Percentiles rank a stretch among this genome's conserved stretches.
phyloP scores from a whole-genome alignment of 2,329 filamentous ascomycete species.

The Trichothecium sympodiale region DNA sequence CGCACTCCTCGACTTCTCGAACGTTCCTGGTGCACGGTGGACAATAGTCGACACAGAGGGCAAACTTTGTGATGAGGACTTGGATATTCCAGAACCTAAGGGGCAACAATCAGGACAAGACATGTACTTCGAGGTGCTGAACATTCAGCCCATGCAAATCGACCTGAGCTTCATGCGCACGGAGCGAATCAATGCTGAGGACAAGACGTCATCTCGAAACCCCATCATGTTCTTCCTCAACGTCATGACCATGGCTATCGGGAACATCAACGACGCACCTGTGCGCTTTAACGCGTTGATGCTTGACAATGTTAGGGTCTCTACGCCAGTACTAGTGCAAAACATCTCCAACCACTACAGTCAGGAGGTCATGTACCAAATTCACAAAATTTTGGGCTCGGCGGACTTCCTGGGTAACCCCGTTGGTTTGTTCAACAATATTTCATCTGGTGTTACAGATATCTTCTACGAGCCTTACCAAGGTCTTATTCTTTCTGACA shows the following conservation, averaged over 20 bases:
- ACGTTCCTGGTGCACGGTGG: conserved; percentile 85
- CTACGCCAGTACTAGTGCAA: conserved; percentile 68
- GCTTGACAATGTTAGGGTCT: conserved; percentile 89
- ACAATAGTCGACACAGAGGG: conserved; percentile 56
- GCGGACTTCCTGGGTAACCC: conserved; percentile 97
- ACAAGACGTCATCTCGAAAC: conserved; percentile 81
- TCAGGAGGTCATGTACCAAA: conserved; percentile 88
- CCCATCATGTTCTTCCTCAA: conserved; percentile 99
- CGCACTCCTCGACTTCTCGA: conserved; percentile 86
- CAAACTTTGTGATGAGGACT: conserved; percentile 74
- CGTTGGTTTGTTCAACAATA: conserved; percentile 94
- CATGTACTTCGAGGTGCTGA: conserved; percentile 94
- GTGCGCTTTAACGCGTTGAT: conserved; percentile 88
- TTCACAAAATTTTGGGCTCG: conserved; percentile 94
- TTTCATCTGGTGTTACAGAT: conserved; percentile 91
- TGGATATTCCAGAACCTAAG: conserved; percentile 87
- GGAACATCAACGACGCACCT: conserved; percentile 96
- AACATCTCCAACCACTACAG: conserved; percentile 93
- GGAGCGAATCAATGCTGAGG: conserved; percentile 90
- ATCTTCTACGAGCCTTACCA: conserved; percentile 99
- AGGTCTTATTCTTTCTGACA: conserved; percentile 89
- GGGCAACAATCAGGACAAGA: conserved; percentile 78
- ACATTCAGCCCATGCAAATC: conserved; percentile 96
- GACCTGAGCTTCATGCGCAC: conserved; percentile 96
- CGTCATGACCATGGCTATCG: conserved; percentile 97